phyloP scores from a whole-genome alignment of 2,329 filamentous ascomycete species.

The Aspergillus neotritici region DNA sequence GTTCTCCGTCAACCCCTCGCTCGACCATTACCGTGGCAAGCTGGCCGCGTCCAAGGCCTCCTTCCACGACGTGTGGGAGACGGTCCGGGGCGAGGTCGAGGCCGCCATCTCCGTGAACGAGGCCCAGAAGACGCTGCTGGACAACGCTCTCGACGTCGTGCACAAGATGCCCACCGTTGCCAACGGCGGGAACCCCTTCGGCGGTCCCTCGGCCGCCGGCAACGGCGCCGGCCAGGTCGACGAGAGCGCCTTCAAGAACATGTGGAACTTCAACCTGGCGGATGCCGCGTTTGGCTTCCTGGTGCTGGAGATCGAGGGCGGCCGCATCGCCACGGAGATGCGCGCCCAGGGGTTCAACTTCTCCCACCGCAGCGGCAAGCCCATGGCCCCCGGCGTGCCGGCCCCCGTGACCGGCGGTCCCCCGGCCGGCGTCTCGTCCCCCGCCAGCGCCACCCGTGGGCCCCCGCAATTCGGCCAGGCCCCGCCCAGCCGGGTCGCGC shows the following conservation, averaged over 20 bases:
- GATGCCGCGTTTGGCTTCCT: conserved; percentile 97
- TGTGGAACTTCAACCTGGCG: conserved; percentile 99
- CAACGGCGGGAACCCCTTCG: conserved; percentile 94
- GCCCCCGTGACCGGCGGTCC: conserved; percentile 18
- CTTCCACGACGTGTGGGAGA: conserved; percentile 99
- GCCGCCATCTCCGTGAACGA: conserved; percentile 90
- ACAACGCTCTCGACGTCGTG: conserved; percentile 89
- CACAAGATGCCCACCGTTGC: conserved; percentile 96
- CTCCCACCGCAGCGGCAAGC: conserved; percentile 85
- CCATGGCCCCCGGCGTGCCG: conserved; percentile 40
- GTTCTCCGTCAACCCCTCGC: conserved; percentile 95
- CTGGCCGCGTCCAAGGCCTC: conserved; percentile 95
- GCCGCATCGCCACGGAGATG: conserved; percentile 97
- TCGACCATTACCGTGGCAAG: conserved; percentile 98
- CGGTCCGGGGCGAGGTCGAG: conserved; percentile 92
- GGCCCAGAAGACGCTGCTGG: conserved; percentile 83
- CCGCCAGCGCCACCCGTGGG: conserved; percentile 33
- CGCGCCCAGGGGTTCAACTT: conserved; percentile 99
- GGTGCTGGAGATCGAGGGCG: conserved; percentile 89
- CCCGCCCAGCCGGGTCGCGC: conserved; percentile 28
- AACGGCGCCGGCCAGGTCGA: conserved; percentile 79
- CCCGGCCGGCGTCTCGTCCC: conserved; percentile 29
- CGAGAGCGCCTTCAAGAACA: conserved; percentile 99
- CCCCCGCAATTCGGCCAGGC: conserved; percentile 41
- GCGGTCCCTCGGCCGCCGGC: conserved; percentile 69